Evolutionary conservation across 2,329 filamentous ascomycete genomes (phyloP), one percentile per base, ranked within the genome.

Genomic region (Aureobasidium melanogenum): DNA sequence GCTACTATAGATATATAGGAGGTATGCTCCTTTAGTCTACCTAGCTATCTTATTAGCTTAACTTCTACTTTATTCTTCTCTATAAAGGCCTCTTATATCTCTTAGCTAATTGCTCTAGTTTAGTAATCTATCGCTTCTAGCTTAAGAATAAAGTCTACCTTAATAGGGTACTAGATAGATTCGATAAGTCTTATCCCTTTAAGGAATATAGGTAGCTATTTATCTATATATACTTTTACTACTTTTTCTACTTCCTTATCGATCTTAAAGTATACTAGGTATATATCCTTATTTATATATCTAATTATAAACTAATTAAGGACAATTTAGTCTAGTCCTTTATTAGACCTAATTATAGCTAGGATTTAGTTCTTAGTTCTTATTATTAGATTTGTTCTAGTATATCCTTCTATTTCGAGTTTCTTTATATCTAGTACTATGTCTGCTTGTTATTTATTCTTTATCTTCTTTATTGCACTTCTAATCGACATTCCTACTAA

Each of bases 21-120:
- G 55, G 55, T 26, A 26, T 48, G 41, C 43, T 47, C 41, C 26
- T 36, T 59, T 59, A 19, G 55, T 36, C 55, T 59, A 10, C 55
- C 55, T 17, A 59, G 55, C 55, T 41, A 59, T 48, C 43, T 59
- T 41, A 59, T 59, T 26, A 47, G 55, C 55, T 59, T 48, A 47
- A 59, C 41, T 32, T 59, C 55, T 1, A 59, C 55, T 47, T 12
- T 41, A 41, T 59, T 59, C 14, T 59, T 41, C 22, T 59, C 55
- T 47, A 26, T 2, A 24, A 59, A 59, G 41, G 39, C 55, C 55
- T 48, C 17, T 47, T 41, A 30, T 17, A 41, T 48, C 26, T 59
- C 55, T 32, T 59, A 26, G 41, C 41, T 59, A 22, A 59, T 59
- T 24, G 43, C 43, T 47, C 55, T 41, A 10, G 55, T 59, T 26